These are phyloP conservation scores for Dianthus caryophyllus DNA, from an alignment of 148 eudicot genomes.

Conservation along the genomic window DNA sequence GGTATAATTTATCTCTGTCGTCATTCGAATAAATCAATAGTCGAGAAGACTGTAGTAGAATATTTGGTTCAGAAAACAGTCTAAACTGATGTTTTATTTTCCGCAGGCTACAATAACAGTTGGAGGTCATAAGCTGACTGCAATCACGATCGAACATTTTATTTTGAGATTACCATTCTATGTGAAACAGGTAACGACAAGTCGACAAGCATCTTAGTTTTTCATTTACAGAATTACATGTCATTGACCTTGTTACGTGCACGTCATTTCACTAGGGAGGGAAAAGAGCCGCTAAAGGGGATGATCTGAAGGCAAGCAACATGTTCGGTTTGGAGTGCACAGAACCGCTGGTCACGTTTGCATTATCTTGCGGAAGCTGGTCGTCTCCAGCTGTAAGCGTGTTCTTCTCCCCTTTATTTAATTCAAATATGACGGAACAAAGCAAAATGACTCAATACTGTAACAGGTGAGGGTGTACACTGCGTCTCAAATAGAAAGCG, in stretches of 20 bases:
- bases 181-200: constrained; percentile 55
- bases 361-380: constrained; percentile 90
- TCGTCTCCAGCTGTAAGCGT: constrained; percentile 90
- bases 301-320: constrained; percentile 42
- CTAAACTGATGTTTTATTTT: constrained; percentile 5
- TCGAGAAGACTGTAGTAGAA: background rate
- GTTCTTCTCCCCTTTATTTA: too few species aligned
- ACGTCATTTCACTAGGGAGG: constrained; percentile 31
- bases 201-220: constrained; percentile 5
- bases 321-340: constrained; percentile 71
- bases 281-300: constrained; percentile 38
- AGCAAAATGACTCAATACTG: background rate
- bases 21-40: background rate
- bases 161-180: constrained; percentile 62
- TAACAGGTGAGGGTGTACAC: constrained; percentile 78
- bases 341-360: constrained; percentile 87
- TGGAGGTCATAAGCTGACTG: constrained; percentile 58
- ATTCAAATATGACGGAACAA: too few species aligned
- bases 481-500: constrained; percentile 71
- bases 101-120: constrained; percentile 56
- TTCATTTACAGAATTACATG: background rate
- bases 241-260: background rate
- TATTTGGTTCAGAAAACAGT: background rate
- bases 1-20: constrained; percentile 34
- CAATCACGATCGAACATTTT: constrained; percentile 72